Evolutionary conservation across 2,329 filamentous ascomycete species (phyloP), one percentile per base, ranked within the genome.

Genomic region (Scleromitrula shiraiana): DNA sequence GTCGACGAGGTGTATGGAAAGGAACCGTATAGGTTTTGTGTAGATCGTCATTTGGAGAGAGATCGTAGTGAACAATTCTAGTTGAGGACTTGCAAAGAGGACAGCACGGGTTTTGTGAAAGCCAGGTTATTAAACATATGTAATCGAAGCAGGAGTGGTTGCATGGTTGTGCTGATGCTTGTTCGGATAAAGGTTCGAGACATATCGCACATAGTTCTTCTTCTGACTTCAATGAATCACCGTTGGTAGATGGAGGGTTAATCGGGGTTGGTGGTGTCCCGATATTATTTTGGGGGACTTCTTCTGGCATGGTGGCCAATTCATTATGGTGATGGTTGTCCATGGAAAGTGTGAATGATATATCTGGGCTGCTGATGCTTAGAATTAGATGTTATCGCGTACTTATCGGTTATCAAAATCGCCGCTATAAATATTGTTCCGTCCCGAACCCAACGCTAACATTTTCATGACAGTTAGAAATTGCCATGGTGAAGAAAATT

Each of bases 141-240:
- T 89, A 94, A 70, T 96, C 89, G 64, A 94, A 95, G 56, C 82
- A 80, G 49, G 72, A 68, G 69, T 97, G 90, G 35, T 78, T 75
- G 70, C 90, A 97, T 7, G 90, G 89, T 17, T 76, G 69, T 7
- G 86, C 78, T 42, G 83, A 72, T 53, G 85, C 88, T 44, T 78
- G 69, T 59, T 93, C 86, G 8, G 80, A 78, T 60, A 95, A 73
- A 45, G 69, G 62, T 49, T 91, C 85, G 52, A 96, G 80, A 65
- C 90, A 97, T 65, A 97, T 93, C 54, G 94, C 88, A 65, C 90
- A 96, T 60, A 75, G 79, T 53, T 75, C 69, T 50, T 63, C 61
- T 50, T 64, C 60, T 32, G 49, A 51, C 32, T 64, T 55, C 41
- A 59, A 57, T 20, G 20, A 10, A 22, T 62, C 52, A 36, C 65